Conservation (phyloP, 2,329 filamentous ascomycete genomes). For the Penicillium vulpinum region DNA sequence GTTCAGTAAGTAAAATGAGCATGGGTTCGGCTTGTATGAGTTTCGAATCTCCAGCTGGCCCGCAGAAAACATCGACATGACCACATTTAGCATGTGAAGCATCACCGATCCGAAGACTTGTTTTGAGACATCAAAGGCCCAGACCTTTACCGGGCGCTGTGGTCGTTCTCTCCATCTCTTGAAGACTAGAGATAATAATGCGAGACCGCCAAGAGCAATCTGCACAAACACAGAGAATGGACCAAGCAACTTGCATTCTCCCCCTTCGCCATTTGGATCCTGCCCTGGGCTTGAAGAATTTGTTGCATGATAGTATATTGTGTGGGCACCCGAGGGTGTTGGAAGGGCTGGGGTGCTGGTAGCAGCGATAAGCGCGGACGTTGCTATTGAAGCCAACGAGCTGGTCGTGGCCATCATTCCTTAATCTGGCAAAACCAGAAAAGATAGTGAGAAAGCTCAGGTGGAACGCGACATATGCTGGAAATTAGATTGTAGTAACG, state of each 20-base stretch:
- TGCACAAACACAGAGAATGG: constrained; percentile 91
- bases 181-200: constrained; percentile 81
- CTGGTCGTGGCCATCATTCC: constrained; percentile 9
- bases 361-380: constrained; percentile 13
- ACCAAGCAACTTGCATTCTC: constrained; percentile 84
- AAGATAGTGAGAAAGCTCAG: neutral
- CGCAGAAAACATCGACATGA: constrained; percentile 95
- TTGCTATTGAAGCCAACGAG: constrained; percentile 18
- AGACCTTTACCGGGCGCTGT: constrained; percentile 90
- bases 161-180: constrained; percentile 92
- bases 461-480: neutral
- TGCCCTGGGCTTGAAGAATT: constrained; percentile 21
- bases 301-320: constrained; percentile 21
- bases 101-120: constrained; percentile 93
- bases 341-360: constrained; percentile 13
- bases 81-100: constrained; percentile 86
- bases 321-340: constrained; percentile 19
- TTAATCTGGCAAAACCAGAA: neutral
- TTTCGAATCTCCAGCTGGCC: constrained; percentile 64
- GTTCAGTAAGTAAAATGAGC: constrained; percentile 94
- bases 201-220: constrained; percentile 77
- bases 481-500: neutral
- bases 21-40: constrained; percentile 78
- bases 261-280: constrained; percentile 53
- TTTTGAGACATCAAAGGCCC: constrained; percentile 97